Base-by-base conservation (phyloP, 169 alveolate genomes). In the Perkinsus marinus region DNA sequence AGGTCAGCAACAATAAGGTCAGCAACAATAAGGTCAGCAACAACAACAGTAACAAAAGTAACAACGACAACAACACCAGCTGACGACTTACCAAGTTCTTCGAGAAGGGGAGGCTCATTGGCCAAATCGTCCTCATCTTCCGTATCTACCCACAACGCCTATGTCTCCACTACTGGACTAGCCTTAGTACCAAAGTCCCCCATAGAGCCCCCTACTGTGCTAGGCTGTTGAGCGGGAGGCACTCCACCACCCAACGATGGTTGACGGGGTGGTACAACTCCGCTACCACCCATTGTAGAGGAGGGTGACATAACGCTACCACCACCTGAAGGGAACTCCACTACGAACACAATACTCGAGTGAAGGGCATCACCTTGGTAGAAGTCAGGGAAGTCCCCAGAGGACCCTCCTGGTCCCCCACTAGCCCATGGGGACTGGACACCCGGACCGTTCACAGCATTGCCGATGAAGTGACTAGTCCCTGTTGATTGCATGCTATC, bases 51-150 rank as follows among this genome's bases (percentile, higher is more conserved):
- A n/a, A n/a, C n/a, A n/a, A n/a, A n/a, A n/a, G n/a, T n/a, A n/a
- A n/a, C n/a, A n/a, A n/a, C n/a, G n/a, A n/a, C n/a, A n/a, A 43
- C 17, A 43, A 43, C 68, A 43, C 68, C 26, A 13, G 26, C 26
- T 0, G 26, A 57, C 79, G 9, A 57, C 79, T 16, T 7, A 57
- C 79, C 96, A 30, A 95, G 95, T 93, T 95, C 96, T 43, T 95
- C 95, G 68, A 95, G 90, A 68, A 95, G 93, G 43, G 96, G 96
- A 39, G 94, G 93, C 89, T 93, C 95, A 89, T 91, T 93, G 90
- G 93, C 95, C 34, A 94, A 93, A 91, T 94, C 95, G 13, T 93
- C 95, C 39, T 92, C 93, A 34, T 79, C 91, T 26, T 92, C 94
- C 0, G 79, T 57, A 57, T 57, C 79, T 57, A 26, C 17, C 46